Evolutionary conservation across 495 filamentous ascomycete genomes (phyloP).

Genomic region (Penicillium lagena): DNA sequence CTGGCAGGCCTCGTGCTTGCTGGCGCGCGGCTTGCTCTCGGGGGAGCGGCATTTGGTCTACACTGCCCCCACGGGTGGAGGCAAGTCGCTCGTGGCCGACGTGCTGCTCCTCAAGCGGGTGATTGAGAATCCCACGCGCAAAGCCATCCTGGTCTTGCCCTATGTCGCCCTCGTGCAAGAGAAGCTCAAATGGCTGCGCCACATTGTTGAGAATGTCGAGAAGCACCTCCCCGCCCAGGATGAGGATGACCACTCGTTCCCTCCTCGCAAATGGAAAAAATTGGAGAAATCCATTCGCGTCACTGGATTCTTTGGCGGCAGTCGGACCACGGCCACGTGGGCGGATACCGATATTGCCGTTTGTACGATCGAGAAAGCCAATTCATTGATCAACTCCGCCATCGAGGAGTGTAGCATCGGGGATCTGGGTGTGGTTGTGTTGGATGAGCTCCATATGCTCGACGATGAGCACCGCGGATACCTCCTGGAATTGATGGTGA

Average conservation of each 20-base stretch:
- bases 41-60: constrained; percentile 71
- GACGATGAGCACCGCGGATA: constrained; percentile 77
- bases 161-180: constrained; percentile 82
- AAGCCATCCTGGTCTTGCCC: constrained; percentile 73
- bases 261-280: constrained; percentile 26
- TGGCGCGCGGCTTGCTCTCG: constrained; percentile 57
- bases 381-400: constrained; percentile 67
- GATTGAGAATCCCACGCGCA: constrained; percentile 56
- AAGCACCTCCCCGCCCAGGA: constrained; percentile 32
- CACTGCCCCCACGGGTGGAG: constrained; percentile 78
- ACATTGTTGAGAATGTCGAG: constrained; percentile 57
- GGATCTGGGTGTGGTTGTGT: constrained; percentile 59
- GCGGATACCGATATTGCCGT: constrained; percentile 72
- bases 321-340: constrained; percentile 59
- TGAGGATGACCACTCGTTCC: constrained; percentile 6
- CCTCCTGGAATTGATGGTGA: constrained; percentile 72
- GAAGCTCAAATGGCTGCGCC: constrained; percentile 71
- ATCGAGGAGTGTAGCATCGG: constrained; percentile 67
- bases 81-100: constrained; percentile 74
- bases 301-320: constrained; percentile 71
- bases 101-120: constrained; percentile 69
- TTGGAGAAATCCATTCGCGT: constrained; percentile 47
- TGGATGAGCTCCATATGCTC: constrained; percentile 81
- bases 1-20: constrained; percentile 77
- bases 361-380: constrained; percentile 85